A percentile compares a stretch with the other conserved stretches of the same genome.
Evolutionary conservation across 2,329 filamentous ascomycete genomes (phyloP).

Genomic region (Diaporthe velutina): DNA sequence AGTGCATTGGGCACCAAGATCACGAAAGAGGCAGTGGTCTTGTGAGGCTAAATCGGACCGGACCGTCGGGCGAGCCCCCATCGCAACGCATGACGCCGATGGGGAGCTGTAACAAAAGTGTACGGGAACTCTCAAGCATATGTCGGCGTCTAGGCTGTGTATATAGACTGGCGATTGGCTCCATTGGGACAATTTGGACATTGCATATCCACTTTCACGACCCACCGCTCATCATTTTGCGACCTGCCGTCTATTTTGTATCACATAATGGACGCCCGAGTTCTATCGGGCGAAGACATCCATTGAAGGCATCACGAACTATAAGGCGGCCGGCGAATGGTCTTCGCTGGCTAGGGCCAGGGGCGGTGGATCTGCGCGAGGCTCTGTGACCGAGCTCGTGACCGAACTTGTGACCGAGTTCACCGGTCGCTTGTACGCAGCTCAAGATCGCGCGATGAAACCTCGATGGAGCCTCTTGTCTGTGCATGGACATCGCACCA

Average conservation of each 20-base stretch:
- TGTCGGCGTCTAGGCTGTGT: slow-evolving; percentile 37
- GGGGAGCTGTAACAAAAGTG: slow-evolving; percentile 35
- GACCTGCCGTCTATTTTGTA: background rate
- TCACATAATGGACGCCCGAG: background rate
- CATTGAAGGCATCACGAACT: background rate
- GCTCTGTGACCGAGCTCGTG: no score
- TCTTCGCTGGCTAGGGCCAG: no score
- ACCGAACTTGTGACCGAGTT: no score
- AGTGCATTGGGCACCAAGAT: slow-evolving; percentile 44
- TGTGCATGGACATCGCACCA: background rate
- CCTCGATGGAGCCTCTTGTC: background rate
- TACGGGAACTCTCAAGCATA: slow-evolving; percentile 35
- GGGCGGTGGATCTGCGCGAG: background rate
- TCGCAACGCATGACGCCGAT: background rate
- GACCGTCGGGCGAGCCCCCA: background rate
- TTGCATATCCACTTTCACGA: slow-evolving; percentile 21
- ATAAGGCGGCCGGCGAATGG: background rate
- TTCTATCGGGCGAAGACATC: background rate
- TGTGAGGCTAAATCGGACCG: background rate
- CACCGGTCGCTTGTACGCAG: background rate
- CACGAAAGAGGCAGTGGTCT: background rate
- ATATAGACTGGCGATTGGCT: slow-evolving; percentile 42
- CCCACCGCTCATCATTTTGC: slow-evolving; percentile 45
- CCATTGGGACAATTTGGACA: slow-evolving; percentile 23
- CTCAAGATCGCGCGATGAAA: background rate